Conservation (phyloP, 2,329 filamentous ascomycete species). For the Magnaporthales sp. region DNA sequence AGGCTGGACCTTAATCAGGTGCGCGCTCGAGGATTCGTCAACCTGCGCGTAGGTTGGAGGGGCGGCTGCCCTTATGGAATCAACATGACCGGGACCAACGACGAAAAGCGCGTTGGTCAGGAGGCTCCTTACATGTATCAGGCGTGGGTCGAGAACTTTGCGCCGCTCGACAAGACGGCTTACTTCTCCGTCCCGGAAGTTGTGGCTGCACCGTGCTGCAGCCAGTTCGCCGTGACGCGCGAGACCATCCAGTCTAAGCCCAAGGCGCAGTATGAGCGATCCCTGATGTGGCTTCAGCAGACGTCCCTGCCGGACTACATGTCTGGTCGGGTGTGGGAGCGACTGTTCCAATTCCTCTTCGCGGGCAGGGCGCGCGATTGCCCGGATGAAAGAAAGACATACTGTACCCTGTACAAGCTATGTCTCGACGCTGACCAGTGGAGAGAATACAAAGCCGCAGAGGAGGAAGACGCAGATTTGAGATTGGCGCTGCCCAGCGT, state of each 20-base stretch:
- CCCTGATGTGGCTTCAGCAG: slow-evolving; percentile 20
- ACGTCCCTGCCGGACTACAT: slow-evolving; percentile 20
- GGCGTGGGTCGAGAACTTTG: slow-evolving; percentile 21
- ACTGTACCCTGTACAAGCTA: slow-evolving; percentile 23
- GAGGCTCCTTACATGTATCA: slow-evolving; percentile 21
- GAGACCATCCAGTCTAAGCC: slow-evolving; percentile 20
- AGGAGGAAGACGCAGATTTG: slow-evolving; percentile 3
- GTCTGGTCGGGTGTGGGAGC: slow-evolving; percentile 24
- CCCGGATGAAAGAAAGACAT: slow-evolving; percentile 26
- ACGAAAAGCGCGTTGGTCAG: slow-evolving; percentile 13
- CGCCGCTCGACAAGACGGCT: slow-evolving; percentile 9
- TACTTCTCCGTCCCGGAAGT: slow-evolving; percentile 22
- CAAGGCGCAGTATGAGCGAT: slow-evolving; percentile 18
- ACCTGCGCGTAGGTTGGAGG: slow-evolving; percentile 45
- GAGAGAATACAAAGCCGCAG: not conserved
- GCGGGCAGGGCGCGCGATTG: slow-evolving; percentile 29
- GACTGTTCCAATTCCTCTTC: slow-evolving; percentile 24
- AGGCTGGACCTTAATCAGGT: slow-evolving; percentile 27
- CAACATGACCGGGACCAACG: slow-evolving; percentile 20
- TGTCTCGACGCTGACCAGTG: slow-evolving; percentile 17
- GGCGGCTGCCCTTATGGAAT: slow-evolving; percentile 48
- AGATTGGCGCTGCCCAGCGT: not conserved
- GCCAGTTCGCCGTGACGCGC: slow-evolving; percentile 23
- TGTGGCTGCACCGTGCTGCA: slow-evolving; percentile 23
- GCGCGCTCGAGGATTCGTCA: slow-evolving; percentile 41